Evolutionary conservation across 2,329 filamentous ascomycete genomes (phyloP).

Genomic region (Massarina eburnea): DNA sequence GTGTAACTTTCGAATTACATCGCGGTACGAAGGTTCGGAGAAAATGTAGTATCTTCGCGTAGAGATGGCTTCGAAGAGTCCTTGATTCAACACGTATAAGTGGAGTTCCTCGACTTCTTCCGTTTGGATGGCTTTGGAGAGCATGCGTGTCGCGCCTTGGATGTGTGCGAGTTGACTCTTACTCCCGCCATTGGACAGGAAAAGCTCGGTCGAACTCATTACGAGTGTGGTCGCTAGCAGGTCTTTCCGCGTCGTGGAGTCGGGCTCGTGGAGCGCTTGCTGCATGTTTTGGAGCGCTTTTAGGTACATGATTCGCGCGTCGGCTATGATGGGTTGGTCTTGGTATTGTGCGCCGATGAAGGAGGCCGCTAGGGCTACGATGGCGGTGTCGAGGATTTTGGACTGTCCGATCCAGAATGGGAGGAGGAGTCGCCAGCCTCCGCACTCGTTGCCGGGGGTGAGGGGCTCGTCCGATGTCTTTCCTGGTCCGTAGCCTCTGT

Average conservation of each 20-base stretch:
- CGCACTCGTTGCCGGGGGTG: slow-evolving; percentile 15
- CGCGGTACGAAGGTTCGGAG: slow-evolving; percentile 11
- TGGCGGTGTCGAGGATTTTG: slow-evolving; percentile 20
- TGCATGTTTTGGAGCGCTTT: slow-evolving; percentile 20
- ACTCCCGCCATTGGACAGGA: slow-evolving; percentile 19
- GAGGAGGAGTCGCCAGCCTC: slow-evolving; percentile 19
- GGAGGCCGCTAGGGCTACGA: slow-evolving; percentile 15
- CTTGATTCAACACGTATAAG: slow-evolving; percentile 19
- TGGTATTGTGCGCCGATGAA: slow-evolving; percentile 21
- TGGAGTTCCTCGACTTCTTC: slow-evolving; percentile 17
- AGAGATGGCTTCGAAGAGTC: slow-evolving; percentile 17
- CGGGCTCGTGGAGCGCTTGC: slow-evolving; percentile 12
- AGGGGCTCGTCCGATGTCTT: slow-evolving; percentile 10
- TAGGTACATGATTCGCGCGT: slow-evolving; percentile 15
- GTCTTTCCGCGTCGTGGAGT: slow-evolving; percentile 10
- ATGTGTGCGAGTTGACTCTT: slow-evolving; percentile 19
- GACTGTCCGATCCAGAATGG: slow-evolving; percentile 19
- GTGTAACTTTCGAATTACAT: slow-evolving; percentile 10
- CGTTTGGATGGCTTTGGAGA: slow-evolving; percentile 9
- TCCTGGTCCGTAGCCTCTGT: slow-evolving; percentile 11
- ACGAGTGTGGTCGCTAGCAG: slow-evolving; percentile 22
- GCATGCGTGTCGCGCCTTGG: slow-evolving; percentile 18
- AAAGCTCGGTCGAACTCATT: slow-evolving; percentile 21
- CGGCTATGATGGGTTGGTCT: slow-evolving; percentile 13
- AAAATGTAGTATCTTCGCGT: slow-evolving; percentile 15